Evolutionary conservation across 192 early-diverging fungal species (phyloP), one percentile per base, ranked within the genome.

Genomic region (Entophlyctis luteolus): DNA sequence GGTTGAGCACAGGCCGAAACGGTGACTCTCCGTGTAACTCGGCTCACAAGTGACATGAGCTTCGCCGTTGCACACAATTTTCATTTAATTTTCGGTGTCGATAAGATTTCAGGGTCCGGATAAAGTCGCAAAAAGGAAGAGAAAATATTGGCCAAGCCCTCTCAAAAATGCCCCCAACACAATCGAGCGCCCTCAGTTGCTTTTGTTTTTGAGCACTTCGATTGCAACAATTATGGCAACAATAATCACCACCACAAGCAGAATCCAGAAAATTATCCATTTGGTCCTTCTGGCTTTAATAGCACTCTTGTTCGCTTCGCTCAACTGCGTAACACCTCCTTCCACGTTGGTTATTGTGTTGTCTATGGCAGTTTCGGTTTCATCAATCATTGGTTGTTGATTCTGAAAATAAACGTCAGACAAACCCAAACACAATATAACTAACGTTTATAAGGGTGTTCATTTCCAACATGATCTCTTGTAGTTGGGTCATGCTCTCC

Each of bases 321-420:
- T 23, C 12, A 60, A 18, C 59, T 60, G 38, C 1, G 22, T 20
- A 45, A 46, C 47, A 10, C 59, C 59, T 14, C 22, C n/a, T 60
- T 60, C 59, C 1, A 60, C n/a, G 18, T 60, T 28, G 16, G 47
- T 23, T 2, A 46, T n/a, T 23, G 38, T 28, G 12, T 14, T 46
- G 8, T 39, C 36, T 22, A 60, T 45, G 12, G 6, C 39, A 2
- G 18, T 29, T 28, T 60, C 59, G 38, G 27, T 28, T 22, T 46
- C 18, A 25, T 60, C 59, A 20, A 60, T n/a, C 3, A 60, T 29
- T 18, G 18, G 2, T 46, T 60, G 59, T 46, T 60, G 59, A 27
- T 12, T 46, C 55, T 57, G 0, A 23, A 25, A 1, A 39, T 23
- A 10, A 29, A 6, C n/a, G 25, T 46, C 18, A 23, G 0, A 34